Conservation (phyloP, 2,329 filamentous ascomycete genomes). For the Ophiocordyceps polyrhachis-furcata region DNA sequence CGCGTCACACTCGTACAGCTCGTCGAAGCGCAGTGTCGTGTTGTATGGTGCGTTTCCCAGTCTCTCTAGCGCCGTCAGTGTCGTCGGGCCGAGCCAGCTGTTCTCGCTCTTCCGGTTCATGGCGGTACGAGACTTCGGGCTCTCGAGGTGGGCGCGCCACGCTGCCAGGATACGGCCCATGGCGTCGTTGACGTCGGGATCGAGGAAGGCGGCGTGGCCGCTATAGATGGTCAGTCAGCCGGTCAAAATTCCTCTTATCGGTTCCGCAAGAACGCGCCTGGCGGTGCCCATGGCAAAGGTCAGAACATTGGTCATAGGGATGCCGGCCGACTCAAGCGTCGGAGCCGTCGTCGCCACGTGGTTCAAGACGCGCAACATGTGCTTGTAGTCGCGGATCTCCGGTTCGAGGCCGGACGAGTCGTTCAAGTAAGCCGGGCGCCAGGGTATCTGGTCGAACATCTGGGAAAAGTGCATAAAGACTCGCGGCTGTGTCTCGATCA, state of each 20-base stretch:
- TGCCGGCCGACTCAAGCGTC: slow-evolving; percentile 8
- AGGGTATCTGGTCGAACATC: slow-evolving; percentile 52
- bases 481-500: slow-evolving; percentile 45
- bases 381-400: slow-evolving; percentile 45
- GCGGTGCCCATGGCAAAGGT: slow-evolving; percentile 38
- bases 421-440: slow-evolving; percentile 36
- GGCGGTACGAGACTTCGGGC: slow-evolving; percentile 27
- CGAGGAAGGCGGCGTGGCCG: slow-evolving; percentile 34
- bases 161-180: background rate
- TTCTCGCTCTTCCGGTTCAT: slow-evolving; percentile 4
- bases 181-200: slow-evolving; percentile 30
- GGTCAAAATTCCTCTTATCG: background rate
- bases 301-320: slow-evolving; percentile 34
- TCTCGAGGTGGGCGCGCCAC: slow-evolving; percentile 10
- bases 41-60: slow-evolving; percentile 28
- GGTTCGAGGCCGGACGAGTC: slow-evolving; percentile 40
- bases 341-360: slow-evolving; percentile 33
- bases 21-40: slow-evolving; percentile 30
- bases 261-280: slow-evolving; percentile 14
- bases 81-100: slow-evolving; percentile 38
- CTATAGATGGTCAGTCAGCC: slow-evolving; percentile 6
- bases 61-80: slow-evolving; percentile 26
- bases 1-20: slow-evolving; percentile 43
- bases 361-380: slow-evolving; percentile 50
- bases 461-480: slow-evolving; percentile 47